Evolutionary conservation across 805 yeast genomes (phyloP), one percentile per base, ranked within the genome.

Genomic region (Kodamaea hsintzibuensis): DNA sequence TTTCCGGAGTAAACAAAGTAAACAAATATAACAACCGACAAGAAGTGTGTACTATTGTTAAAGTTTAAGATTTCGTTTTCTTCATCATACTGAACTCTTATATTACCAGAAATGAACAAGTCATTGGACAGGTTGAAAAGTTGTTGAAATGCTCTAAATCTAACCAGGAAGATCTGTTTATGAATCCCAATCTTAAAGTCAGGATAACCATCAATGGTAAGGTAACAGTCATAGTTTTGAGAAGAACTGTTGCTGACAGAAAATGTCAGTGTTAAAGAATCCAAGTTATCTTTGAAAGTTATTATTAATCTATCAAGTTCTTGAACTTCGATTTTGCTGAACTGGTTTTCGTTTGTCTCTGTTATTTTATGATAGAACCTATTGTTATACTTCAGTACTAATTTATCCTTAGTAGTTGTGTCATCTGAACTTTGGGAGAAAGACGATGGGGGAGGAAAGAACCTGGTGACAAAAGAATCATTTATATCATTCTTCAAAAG

Each of bases 1-100:
- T 51, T 50, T 6, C 53, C 54, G 12, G 56, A 56, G 60, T 85
- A 85, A 0, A 82, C 52, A 52, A 74, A 76, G 60, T 82, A 81
- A 1, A 73, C 60, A 6, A 74, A 65, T 7, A 74, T 61, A 5
- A 82, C 56, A 7, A 81, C 61, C 1, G 85, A 68, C 33, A 73
- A 64, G 9, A 78, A 49, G 14, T 75, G 60, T 42, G 71, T 49
- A 3, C 60, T 52, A 1, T 60, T 55, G 3, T 65, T 57, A 22
- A 76, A 60, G 1, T 55, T 47, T 48, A 72, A 61, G 0, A 52
- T 45, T 1, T 49, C 50, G 1, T 46, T 43, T 3, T 47, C 49
- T 2, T 57, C 53, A 27, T 62, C 57, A 49, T 64, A 69, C 19
- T 43, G 51, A 1, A 73, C 76, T 47, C 58, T 55, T 6, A 70